Conservation (phyloP, 495 filamentous ascomycete species). For the Penicilliopsis zonata region DNA sequence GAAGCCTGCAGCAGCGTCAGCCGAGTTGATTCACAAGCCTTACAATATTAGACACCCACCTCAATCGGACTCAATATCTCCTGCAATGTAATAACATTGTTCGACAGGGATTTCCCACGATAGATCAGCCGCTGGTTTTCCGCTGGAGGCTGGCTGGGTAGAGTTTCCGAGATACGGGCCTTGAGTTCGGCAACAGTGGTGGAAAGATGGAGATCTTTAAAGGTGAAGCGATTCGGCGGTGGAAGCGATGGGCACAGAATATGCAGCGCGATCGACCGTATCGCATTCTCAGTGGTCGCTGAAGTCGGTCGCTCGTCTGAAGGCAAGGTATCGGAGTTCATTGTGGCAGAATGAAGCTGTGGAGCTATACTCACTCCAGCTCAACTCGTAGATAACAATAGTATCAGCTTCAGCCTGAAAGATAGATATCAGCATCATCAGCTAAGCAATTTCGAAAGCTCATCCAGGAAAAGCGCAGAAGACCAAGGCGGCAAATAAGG, state of each 20-base stretch:
- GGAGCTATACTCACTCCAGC: too few relatives aligned
- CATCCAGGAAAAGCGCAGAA: too few relatives aligned
- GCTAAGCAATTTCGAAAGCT: too few relatives aligned
- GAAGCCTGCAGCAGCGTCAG: constrained; percentile 17
- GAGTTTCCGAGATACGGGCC: constrained; percentile 39
- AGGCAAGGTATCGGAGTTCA: background rate
- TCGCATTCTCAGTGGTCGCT: constrained; percentile 2
- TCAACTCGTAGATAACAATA: too few relatives aligned
- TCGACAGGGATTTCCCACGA: constrained; percentile 44
- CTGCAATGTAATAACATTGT: constrained; percentile 40
- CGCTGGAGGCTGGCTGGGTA: constrained; percentile 41
- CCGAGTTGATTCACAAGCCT: too few relatives aligned
- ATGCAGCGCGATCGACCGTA: constrained; percentile 40
- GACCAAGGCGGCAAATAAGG: too few relatives aligned
- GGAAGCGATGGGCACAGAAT: constrained; percentile 53
- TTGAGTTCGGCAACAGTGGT: constrained; percentile 51
- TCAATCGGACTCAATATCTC: constrained; percentile 43
- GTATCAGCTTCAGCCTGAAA: too few relatives aligned
- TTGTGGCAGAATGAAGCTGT: too few relatives aligned
- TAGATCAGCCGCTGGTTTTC: constrained; percentile 53
- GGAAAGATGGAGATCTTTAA: constrained; percentile 37
- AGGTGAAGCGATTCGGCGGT: constrained; percentile 38
- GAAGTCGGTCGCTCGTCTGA: background rate
- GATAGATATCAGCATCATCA: too few relatives aligned
- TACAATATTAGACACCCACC: constrained; percentile 43